Percentiles rank a stretch among this genome's conserved stretches.
Conservation (phyloP, 768 basidiomycete genomes). For the Pisolithus orientalis region DNA sequence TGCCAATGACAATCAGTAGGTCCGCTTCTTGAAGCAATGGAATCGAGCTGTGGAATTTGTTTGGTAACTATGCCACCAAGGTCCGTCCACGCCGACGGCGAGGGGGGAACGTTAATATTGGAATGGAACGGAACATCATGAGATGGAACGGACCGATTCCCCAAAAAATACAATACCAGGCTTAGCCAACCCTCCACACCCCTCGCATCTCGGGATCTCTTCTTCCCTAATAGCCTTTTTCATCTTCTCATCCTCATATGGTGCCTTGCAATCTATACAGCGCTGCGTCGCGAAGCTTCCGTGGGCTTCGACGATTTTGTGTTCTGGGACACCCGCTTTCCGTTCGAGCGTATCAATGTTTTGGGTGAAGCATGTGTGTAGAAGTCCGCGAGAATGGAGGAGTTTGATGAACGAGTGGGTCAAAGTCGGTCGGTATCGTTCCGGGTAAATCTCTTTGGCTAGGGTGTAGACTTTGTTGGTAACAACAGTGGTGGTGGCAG, state of each 20-base stretch:
- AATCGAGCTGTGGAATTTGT: slow-evolving; percentile 54
- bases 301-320: slow-evolving; percentile 88
- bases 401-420: slow-evolving; percentile 89
- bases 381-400: slow-evolving; percentile 58
- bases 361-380: slow-evolving; percentile 81
- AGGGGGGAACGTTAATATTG: not conserved
- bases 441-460: slow-evolving; percentile 90
- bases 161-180: slow-evolving; percentile 97
- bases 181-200: slow-evolving; percentile 73
- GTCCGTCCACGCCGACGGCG: not conserved
- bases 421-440: slow-evolving; percentile 78
- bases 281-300: slow-evolving; percentile 87
- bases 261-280: slow-evolving; percentile 67
- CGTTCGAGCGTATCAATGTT: slow-evolving; percentile 93
- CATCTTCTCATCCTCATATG: slow-evolving; percentile 65
- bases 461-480: slow-evolving; percentile 69
- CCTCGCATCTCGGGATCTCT: slow-evolving; percentile 53
- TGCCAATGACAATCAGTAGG: slow-evolving; percentile 86
- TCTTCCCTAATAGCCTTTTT: slow-evolving; percentile 53
- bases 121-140: not conserved
- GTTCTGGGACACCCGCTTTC: slow-evolving; percentile 65
- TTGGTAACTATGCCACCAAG: slow-evolving; percentile 52
- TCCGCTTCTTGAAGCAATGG: slow-evolving; percentile 60
- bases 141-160: slow-evolving; percentile 49
- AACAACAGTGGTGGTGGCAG: not conserved